These are phyloP conservation scores for Penicillium sp. DNA, from an alignment of 2,329 filamentous ascomycete genomes.

Conservation along the genomic window DNA sequence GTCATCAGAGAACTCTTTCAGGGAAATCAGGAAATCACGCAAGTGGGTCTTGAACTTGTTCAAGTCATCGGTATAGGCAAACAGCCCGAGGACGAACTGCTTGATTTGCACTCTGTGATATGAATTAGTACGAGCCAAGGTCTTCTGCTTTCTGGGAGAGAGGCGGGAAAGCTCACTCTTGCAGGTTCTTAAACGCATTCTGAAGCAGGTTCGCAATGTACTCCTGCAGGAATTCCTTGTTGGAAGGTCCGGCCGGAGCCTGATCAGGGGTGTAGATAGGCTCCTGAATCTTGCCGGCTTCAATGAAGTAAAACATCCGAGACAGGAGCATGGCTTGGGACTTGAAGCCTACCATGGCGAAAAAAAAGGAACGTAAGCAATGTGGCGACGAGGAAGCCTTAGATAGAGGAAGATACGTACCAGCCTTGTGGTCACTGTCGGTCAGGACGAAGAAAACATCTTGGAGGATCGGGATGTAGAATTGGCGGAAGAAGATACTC, in stretches of 20 bases:
- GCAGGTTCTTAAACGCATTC: constrained; percentile 90
- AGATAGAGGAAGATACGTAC: constrained; percentile 29
- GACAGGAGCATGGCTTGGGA: constrained; percentile 91
- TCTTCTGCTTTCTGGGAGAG: background rate
- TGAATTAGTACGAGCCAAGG: constrained; percentile 35
- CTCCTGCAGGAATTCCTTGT: constrained; percentile 84
- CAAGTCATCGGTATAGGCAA: constrained; percentile 82
- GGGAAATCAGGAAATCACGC: constrained; percentile 92
- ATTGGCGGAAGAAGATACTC: constrained; percentile 96
- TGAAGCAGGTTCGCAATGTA: constrained; percentile 83
- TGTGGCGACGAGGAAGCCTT: background rate
- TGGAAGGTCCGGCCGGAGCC: constrained; percentile 76
- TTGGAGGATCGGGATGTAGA: constrained; percentile 92
- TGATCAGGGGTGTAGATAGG: constrained; percentile 86
- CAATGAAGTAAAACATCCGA: constrained; percentile 95
- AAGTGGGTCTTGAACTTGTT: constrained; percentile 94
- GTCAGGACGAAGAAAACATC: constrained; percentile 98
- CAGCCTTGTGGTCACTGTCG: constrained; percentile 96
- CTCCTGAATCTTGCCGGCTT: constrained; percentile 83
- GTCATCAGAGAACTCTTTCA: constrained; percentile 95
- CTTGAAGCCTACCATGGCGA: constrained; percentile 68
- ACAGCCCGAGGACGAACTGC: constrained; percentile 84
- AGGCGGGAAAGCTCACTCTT: constrained; percentile 62
- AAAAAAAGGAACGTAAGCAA: constrained; percentile 2
- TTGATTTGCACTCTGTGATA: constrained; percentile 72